Percentiles rank a stretch among this genome's conserved stretches.
Conservation (phyloP, 2,329 filamentous ascomycete species). For the Phyllosticta citrichinensis region DNA sequence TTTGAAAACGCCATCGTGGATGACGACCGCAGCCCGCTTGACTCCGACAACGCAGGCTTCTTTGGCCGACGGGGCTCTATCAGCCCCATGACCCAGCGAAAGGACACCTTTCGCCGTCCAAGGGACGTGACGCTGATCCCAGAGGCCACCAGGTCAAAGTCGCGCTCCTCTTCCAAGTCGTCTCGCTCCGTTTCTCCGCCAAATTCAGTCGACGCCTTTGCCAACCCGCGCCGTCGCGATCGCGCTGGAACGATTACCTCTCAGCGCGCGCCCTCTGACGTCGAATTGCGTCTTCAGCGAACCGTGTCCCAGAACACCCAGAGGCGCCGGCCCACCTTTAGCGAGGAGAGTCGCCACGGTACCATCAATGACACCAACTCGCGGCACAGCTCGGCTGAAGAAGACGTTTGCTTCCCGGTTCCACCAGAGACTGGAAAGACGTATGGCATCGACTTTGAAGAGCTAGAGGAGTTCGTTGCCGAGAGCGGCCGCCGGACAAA, state of each 20-base stretch:
- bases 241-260: slow-evolving; percentile 60
- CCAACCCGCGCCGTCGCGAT: slow-evolving; percentile 76
- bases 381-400: slow-evolving; percentile 63
- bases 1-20: slow-evolving; percentile 70
- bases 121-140: slow-evolving; percentile 23
- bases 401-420: slow-evolving; percentile 83
- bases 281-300: slow-evolving; percentile 54
- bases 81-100: slow-evolving; percentile 26
- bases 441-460: slow-evolving; percentile 82
- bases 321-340: slow-evolving; percentile 50
- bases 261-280: slow-evolving; percentile 38
- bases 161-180: slow-evolving; percentile 40
- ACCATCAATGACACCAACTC: slow-evolving; percentile 51
- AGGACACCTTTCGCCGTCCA: slow-evolving; percentile 35
- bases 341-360: slow-evolving; percentile 47
- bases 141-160: slow-evolving; percentile 24
- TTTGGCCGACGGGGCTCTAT: slow-evolving; percentile 39
- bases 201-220: slow-evolving; percentile 96
- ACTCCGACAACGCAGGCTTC: slow-evolving; percentile 30
- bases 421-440: slow-evolving; percentile 63
- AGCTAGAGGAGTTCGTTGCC: slow-evolving; percentile 81
- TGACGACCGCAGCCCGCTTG: slow-evolving; percentile 46
- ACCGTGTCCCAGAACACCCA: slow-evolving; percentile 61
- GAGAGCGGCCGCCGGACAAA: slow-evolving; percentile 37
- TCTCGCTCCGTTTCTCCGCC: slow-evolving; percentile 74